Percentiles rank a stretch among this genome's conserved stretches.
Evolutionary conservation across 805 yeast genomes (phyloP).

Genomic region (Candida tibetensis): DNA sequence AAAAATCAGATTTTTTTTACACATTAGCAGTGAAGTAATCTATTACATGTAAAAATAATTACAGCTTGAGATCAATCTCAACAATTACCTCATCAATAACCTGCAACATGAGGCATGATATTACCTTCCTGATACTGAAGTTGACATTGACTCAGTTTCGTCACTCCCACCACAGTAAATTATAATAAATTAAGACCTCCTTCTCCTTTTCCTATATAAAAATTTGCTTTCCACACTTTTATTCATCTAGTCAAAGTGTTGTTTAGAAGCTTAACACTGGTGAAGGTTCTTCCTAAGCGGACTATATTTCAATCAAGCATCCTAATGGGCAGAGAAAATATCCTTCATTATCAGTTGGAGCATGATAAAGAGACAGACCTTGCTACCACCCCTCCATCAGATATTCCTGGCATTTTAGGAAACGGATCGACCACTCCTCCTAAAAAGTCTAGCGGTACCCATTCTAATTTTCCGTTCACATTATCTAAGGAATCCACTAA

Average conservation of each 20-base stretch:
- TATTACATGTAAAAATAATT: constrained; percentile 5
- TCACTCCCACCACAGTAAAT: no score
- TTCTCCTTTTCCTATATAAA: constrained; percentile 1
- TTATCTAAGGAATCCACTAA: constrained; percentile 47
- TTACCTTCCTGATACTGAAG: no score
- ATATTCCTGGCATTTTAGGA: background rate
- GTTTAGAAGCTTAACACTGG: background rate
- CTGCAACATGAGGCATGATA: constrained; percentile 2
- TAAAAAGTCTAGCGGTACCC: constrained; percentile 2
- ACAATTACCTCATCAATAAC: constrained; percentile 1
- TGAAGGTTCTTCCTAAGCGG: constrained; percentile 2
- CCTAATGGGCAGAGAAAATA: constrained; percentile 42
- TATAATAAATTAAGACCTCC: no score
- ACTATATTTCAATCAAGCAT: constrained; percentile 1
- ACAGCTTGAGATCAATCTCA: no score
- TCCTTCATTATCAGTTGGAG: constrained; percentile 37
- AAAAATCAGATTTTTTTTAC: constrained; percentile 5
- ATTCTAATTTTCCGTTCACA: constrained; percentile 41
- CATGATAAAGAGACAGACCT: constrained; percentile 39
- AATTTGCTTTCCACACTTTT: background rate
- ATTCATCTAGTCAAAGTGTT: constrained; percentile 3
- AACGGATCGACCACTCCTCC: constrained; percentile 2
- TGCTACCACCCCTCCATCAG: constrained; percentile 3
- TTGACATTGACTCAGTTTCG: no score
- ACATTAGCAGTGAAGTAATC: constrained; percentile 3